Conservation (phyloP, 495 filamentous ascomycete species). For the Thermothielavioides terrestris region DNA sequence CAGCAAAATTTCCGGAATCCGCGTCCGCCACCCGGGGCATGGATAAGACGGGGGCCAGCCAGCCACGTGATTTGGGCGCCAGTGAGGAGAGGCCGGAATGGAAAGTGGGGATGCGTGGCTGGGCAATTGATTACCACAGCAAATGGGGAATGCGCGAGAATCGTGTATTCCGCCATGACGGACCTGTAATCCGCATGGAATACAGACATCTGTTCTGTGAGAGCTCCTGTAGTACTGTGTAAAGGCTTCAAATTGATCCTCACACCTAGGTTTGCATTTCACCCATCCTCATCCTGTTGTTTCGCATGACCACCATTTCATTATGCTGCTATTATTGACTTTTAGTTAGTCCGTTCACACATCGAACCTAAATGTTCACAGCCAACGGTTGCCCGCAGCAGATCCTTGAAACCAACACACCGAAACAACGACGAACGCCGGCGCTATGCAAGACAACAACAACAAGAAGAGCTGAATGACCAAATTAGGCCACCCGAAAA, state of each 20-base stretch:
- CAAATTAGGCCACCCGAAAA: background rate
- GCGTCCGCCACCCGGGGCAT: conserved; percentile 15
- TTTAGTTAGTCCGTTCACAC: too few relatives aligned
- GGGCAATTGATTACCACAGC: conserved; percentile 1
- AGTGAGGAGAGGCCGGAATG: background rate
- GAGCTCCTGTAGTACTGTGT: too few relatives aligned
- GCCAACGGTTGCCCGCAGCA: too few relatives aligned
- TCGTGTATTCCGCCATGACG: too few relatives aligned
- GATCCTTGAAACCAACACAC: background rate
- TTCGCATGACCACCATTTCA: too few relatives aligned
- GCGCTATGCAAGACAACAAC: conserved; percentile 32
- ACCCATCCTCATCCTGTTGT: too few relatives aligned
- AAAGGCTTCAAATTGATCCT: too few relatives aligned
- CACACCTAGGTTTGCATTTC: too few relatives aligned
- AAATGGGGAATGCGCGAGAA: background rate
- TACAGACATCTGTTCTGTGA: too few relatives aligned
- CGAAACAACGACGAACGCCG: conserved; percentile 25
- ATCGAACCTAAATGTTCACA: too few relatives aligned
- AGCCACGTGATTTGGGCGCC: conserved; percentile 23
- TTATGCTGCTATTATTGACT: too few relatives aligned
- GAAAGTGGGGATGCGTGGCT: conserved; percentile 11
- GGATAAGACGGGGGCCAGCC: conserved; percentile 10
- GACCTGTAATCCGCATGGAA: too few relatives aligned
- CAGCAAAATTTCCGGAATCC: conserved; percentile 21
- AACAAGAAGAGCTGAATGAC: background rate